Base-by-base conservation (phyloP, 2,329 filamentous ascomycete species). In the Nothophoma quercina region DNA sequence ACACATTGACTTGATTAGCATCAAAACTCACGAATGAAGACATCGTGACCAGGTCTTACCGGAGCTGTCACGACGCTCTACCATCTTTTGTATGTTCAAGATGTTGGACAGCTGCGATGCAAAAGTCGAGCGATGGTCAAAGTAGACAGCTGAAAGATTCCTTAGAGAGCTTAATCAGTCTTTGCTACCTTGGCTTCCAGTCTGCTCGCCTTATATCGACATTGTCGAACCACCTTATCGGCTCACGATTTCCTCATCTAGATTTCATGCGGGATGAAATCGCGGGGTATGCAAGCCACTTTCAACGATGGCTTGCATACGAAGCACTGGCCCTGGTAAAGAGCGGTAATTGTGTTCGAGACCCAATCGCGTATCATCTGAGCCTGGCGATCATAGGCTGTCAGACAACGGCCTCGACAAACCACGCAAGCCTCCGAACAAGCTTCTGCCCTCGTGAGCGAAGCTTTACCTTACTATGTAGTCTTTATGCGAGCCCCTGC, bases 251-350 rank as follows among this genome's bases (percentile, higher is more conserved):
- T 33, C 25, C 25, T 3, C 2, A 21, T 12, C 25, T 9, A 21
- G 34, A n/a, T n/a, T 32, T 5, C 10, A 13, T 26, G 5, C 34
- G 18, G 35, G 15, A 18, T 12, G 13, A 1, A 15, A 40, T 39
- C n/a, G 44, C 44, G 44, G 44, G 44, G 44, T 47, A 47, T 16
- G n/a, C 15, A 15, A 15, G 35, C 26, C 34, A 32, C 34, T n/a
- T 8, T 26, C 13, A 28, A 26, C 22, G 10, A 23, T 47, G 35
- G 35, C 44, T 39, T 47, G 35, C 34, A 40, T 25, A 8, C 15
- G 16, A 21, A 9, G 15, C 7, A 2, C 22, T 19, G 3, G 23
- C 25, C 3, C 19, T 40, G 44, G 35, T 36, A 40, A 48, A 40
- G n/a, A 30, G 29, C 44, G 44, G 44, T 34, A 48, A 48, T 40